These are phyloP conservation scores for Aphanomyces cochlioides DNA, from an alignment of 352 stramenopile species.

Conservation along the genomic window DNA sequence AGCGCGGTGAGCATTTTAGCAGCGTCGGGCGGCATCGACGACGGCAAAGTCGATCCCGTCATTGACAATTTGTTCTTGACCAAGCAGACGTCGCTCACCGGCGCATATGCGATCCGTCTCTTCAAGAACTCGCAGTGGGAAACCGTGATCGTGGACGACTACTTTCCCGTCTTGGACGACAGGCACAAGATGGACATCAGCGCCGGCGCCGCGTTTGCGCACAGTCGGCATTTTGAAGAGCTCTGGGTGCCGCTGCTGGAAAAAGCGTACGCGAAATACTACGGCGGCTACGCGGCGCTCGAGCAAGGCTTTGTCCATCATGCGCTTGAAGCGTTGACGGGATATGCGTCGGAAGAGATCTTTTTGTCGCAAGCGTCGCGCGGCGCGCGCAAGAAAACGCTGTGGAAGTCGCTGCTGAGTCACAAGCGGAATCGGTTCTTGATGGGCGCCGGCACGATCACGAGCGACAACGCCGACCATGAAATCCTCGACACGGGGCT, in stretches of 20 bases:
- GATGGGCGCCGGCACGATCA: conserved; percentile 85
- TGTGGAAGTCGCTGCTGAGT: conserved; percentile 87
- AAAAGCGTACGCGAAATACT: conserved; percentile 92
- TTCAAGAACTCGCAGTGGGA: conserved; percentile 92
- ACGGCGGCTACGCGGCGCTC: conserved; percentile 81
- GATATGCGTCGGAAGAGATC: conserved; percentile 85
- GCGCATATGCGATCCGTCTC: conserved; percentile 87
- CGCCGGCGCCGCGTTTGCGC: conserved; percentile 80
- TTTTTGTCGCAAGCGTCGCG: conserved; percentile 76
- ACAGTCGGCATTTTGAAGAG: conserved; percentile 85
- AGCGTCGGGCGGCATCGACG: conserved; percentile 81
- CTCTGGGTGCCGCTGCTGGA: conserved; percentile 92
- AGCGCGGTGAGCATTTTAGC: conserved; percentile 89
- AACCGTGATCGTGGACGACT: conserved; percentile 89
- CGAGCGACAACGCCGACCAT: conserved; percentile 76
- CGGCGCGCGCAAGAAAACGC: conserved; percentile 80
- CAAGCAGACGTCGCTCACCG: conserved; percentile 87
- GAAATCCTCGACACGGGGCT: conserved; percentile 87
- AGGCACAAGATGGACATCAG: conserved; percentile 44
- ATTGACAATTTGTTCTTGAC: conserved; percentile 88
- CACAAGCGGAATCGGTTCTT: conserved; percentile 88
- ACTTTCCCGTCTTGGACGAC: conserved; percentile 81
- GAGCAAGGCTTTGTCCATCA: conserved; percentile 89
- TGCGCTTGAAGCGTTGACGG: conserved; percentile 82
- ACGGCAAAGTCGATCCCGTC: conserved; percentile 83